These are phyloP conservation scores for Claviceps paspali DNA, from an alignment of 2,329 filamentous ascomycete species.

Conservation along the genomic window DNA sequence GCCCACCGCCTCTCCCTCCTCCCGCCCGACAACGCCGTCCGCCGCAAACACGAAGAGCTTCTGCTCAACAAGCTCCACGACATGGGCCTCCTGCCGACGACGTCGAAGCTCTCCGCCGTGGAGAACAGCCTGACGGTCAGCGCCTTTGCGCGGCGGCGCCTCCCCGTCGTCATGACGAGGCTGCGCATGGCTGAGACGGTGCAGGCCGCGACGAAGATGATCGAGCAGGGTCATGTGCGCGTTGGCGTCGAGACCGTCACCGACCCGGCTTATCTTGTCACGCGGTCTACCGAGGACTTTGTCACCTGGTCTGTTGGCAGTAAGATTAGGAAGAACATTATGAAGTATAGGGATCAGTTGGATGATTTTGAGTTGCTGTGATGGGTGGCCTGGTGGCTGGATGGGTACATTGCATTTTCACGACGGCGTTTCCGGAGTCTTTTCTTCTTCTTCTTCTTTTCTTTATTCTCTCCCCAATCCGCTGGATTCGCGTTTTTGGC, in stretches of 20 bases:
- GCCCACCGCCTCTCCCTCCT: constrained; percentile 78
- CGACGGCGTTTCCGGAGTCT: background rate
- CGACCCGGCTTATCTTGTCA: constrained; percentile 80
- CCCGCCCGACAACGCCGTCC: constrained; percentile 60
- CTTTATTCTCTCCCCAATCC: no score
- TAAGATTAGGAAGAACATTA: constrained; percentile 93
- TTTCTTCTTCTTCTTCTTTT: no score
- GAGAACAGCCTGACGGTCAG: constrained; percentile 82
- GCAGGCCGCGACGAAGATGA: constrained; percentile 67
- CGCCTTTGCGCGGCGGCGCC: constrained; percentile 66
- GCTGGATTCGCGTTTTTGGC: no score
- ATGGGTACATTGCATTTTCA: background rate
- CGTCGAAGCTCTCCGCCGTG: constrained; percentile 66
- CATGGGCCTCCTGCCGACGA: constrained; percentile 70
- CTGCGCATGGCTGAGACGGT: constrained; percentile 86
- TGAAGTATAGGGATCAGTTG: constrained; percentile 87
- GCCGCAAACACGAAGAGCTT: constrained; percentile 71
- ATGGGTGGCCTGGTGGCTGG: constrained; percentile 10
- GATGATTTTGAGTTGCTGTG: constrained; percentile 89
- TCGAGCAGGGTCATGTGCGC: constrained; percentile 87
- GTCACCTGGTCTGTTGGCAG: constrained; percentile 92
- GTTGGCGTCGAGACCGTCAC: constrained; percentile 84
- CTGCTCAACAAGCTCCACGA: constrained; percentile 85
- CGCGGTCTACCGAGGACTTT: constrained; percentile 84
- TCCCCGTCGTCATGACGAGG: constrained; percentile 84